Evolutionary conservation across 2,329 filamentous ascomycete species (phyloP).

Genomic region (Phialophora chinensis): DNA sequence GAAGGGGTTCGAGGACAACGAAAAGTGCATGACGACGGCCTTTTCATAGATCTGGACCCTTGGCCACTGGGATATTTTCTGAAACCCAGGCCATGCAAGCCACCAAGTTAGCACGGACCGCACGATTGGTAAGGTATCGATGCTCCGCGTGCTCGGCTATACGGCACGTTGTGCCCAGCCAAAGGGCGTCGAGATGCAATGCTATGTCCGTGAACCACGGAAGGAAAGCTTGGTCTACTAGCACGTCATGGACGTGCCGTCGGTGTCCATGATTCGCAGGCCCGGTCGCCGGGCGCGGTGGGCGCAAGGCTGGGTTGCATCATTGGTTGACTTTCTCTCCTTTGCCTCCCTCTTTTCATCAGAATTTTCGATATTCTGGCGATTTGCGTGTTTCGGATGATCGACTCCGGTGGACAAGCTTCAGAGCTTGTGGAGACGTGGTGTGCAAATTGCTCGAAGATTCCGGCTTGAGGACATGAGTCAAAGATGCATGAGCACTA

Average conservation of each 20-base stretch:
- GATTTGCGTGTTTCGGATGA: neutral
- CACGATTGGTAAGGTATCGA: slow-evolving; percentile 11
- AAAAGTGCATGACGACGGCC: slow-evolving; percentile 6
- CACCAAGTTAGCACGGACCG: neutral
- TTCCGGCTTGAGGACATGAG: neutral
- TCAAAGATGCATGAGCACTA: neutral
- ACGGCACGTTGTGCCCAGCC: slow-evolving; percentile 16
- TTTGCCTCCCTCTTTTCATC: neutral
- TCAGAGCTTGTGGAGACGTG: slow-evolving; percentile 1
- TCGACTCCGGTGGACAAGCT: neutral
- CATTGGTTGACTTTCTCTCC: slow-evolving; percentile 2
- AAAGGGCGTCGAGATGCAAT: slow-evolving; percentile 3
- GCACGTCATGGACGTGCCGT: slow-evolving; percentile 17
- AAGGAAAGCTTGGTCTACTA: slow-evolving; percentile 10
- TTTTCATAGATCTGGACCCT: slow-evolving; percentile 5
- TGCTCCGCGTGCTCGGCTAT: slow-evolving; percentile 20
- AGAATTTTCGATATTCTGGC: neutral
- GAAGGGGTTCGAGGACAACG: neutral
- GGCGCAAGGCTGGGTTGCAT: slow-evolving; percentile 4
- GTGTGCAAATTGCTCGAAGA: neutral
- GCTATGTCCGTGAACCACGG: slow-evolving; percentile 8
- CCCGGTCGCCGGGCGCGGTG: neutral
- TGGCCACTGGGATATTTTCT: slow-evolving; percentile 4
- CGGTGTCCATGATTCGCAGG: neutral
- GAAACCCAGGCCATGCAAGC: slow-evolving; percentile 12